Evolutionary conservation across 306 rosid species (phyloP).

Genomic region (Trifolium pratense): DNA sequence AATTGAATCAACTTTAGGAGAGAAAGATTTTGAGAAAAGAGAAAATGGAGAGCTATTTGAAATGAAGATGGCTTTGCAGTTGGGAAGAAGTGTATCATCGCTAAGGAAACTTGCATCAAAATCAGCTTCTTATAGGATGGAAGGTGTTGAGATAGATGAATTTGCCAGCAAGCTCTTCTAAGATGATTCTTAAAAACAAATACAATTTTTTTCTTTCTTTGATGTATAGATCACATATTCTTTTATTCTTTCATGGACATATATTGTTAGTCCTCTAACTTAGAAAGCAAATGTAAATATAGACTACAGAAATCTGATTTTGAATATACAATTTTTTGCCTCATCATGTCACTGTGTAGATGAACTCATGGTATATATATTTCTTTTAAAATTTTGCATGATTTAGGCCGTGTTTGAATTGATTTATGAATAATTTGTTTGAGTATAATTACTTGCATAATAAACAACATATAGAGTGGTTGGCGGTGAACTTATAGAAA

Average conservation of each 20-base stretch:
- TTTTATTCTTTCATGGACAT: neutral
- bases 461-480: too few relatives aligned
- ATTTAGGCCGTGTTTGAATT: too few relatives aligned
- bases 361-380: too few relatives aligned
- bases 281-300: neutral
- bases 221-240: neutral
- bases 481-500: too few relatives aligned
- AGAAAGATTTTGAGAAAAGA: constrained; percentile 59
- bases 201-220: neutral
- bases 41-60: constrained; percentile 68
- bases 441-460: too few relatives aligned
- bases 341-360: neutral
- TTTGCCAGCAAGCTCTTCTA: constrained; percentile 56
- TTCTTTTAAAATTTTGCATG: too few relatives aligned
- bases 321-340: neutral
- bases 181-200: neutral
- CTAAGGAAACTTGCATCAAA: constrained; percentile 58
- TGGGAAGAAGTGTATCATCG: constrained; percentile 73
- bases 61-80: constrained; percentile 63
- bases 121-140: constrained; percentile 48
- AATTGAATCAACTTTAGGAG: constrained; percentile 54
- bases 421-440: too few relatives aligned
- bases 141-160: constrained; percentile 59
- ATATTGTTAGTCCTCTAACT: neutral
- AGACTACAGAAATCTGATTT: neutral